Evolutionary conservation across 2,329 filamentous ascomycete genomes (phyloP).

Genomic region (Madurella fahalii): DNA sequence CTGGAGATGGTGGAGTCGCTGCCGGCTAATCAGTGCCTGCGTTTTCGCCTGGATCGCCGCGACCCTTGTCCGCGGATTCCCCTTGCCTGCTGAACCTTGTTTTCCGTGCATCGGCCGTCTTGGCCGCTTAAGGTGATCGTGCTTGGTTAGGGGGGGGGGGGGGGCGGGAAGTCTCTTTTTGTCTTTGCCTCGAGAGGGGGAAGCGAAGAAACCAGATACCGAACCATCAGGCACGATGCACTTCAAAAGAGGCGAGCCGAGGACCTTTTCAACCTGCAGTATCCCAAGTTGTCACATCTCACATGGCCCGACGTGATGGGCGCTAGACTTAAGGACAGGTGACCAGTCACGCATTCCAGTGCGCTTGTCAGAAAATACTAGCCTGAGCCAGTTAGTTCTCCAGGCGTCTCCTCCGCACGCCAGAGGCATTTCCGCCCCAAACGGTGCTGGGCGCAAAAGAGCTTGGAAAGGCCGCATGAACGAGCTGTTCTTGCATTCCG

Average conservation of each 20-base stretch:
- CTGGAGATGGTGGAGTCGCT: background rate
- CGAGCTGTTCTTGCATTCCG: background rate
- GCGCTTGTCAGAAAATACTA: no score
- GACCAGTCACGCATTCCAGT: no score
- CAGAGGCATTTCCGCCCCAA: no score
- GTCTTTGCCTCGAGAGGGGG: background rate
- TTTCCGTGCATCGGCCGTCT: conserved; percentile 14
- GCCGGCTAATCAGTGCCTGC: background rate
- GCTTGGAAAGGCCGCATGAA: background rate
- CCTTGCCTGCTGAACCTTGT: conserved; percentile 15
- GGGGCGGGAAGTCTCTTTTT: background rate
- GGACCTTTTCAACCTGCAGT: no score
- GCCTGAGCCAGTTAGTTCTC: no score
- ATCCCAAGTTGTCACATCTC: no score
- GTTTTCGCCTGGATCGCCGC: background rate
- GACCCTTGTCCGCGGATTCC: background rate
- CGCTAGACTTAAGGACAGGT: no score
- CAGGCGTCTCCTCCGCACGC: no score
- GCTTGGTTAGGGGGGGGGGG: background rate
- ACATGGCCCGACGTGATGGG: no score
- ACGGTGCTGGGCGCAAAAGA: background rate
- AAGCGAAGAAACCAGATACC: no score
- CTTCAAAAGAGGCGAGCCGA: no score
- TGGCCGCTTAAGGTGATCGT: conserved; percentile 2
- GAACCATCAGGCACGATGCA: no score